Conservation (phyloP, 768 basidiomycete species). For the Chalciporus chontae region DNA sequence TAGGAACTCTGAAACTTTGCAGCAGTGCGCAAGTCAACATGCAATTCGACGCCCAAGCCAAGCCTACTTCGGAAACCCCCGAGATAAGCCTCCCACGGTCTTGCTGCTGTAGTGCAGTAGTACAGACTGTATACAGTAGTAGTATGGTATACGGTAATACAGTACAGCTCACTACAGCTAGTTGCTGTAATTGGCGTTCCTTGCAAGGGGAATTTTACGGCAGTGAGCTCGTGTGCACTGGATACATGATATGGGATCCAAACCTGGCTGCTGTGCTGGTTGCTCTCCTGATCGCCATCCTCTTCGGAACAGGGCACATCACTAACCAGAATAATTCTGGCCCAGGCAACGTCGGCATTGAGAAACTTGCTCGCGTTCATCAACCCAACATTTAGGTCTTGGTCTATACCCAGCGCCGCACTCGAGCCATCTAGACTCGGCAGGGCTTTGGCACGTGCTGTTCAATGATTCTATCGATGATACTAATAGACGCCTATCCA, state of each 20-base stretch:
- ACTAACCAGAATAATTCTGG: background rate
- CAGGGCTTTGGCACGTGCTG: constrained; percentile 6
- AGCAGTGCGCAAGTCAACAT: too few species aligned
- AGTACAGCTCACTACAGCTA: too few species aligned
- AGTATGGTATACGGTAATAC: too few species aligned
- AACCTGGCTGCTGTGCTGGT: background rate
- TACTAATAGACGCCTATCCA: constrained; percentile 17
- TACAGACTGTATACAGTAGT: too few species aligned
- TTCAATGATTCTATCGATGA: constrained; percentile 4
- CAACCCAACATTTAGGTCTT: too few species aligned
- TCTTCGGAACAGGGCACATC: background rate
- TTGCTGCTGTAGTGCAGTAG: too few species aligned
- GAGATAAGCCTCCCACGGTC: background rate
- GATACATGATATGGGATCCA: background rate
- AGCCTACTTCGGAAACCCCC: background rate
- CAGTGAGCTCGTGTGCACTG: too few species aligned
- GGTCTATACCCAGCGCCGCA: too few species aligned
- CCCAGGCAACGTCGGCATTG: background rate
- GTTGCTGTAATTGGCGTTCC: too few species aligned
- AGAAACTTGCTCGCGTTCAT: background rate
- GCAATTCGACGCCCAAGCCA: too few species aligned
- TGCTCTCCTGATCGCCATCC: background rate
- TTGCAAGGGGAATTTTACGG: too few species aligned
- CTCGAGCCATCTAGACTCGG: background rate
- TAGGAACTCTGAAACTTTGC: too few species aligned